Percentiles rank a stretch among this genome's conserved stretches.
phyloP scores from a whole-genome alignment of 2,329 filamentous ascomycete species.

The Alternaria sp. region DNA sequence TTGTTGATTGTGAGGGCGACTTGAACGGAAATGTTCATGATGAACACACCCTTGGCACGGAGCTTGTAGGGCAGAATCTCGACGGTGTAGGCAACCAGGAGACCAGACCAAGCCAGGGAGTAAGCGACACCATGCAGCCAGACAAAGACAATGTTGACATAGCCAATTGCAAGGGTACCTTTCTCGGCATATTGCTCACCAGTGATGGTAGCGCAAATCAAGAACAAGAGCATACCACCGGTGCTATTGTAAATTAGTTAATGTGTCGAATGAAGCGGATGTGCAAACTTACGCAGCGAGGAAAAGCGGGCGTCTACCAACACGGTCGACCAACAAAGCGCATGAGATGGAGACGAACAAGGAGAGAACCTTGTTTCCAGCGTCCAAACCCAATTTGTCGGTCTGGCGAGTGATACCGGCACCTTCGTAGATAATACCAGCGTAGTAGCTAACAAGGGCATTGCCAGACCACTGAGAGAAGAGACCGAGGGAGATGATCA shows the following conservation, averaged over 20 bases:
- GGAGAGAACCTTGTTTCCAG: slow-evolving; percentile 67
- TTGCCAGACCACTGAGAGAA: slow-evolving; percentile 75
- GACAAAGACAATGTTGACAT: slow-evolving; percentile 57
- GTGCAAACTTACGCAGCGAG: slow-evolving; percentile 36
- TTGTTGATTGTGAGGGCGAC: slow-evolving; percentile 63
- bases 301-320: slow-evolving; percentile 54
- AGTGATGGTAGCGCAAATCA: not conserved
- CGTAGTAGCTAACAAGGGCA: slow-evolving; percentile 73
- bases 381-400: slow-evolving; percentile 54
- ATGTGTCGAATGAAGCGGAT: not conserved
- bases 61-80: slow-evolving; percentile 58
- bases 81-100: slow-evolving; percentile 60
- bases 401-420: slow-evolving; percentile 65
- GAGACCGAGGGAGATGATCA: slow-evolving; percentile 69
- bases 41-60: slow-evolving; percentile 54
- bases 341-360: slow-evolving; percentile 65
- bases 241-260: not conserved
- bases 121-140: slow-evolving; percentile 60
- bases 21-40: slow-evolving; percentile 70
- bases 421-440: slow-evolving; percentile 67
- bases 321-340: slow-evolving; percentile 63
- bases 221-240: not conserved
- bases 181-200: slow-evolving; percentile 59
- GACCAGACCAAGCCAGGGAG: slow-evolving; percentile 52
- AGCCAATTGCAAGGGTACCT: slow-evolving; percentile 40